A percentile compares a stretch with the other conserved stretches of the same genome.
Evolutionary conservation across 1,284 basidiomycete genomes (phyloP).

Genomic region (Xanthoconium separans): DNA sequence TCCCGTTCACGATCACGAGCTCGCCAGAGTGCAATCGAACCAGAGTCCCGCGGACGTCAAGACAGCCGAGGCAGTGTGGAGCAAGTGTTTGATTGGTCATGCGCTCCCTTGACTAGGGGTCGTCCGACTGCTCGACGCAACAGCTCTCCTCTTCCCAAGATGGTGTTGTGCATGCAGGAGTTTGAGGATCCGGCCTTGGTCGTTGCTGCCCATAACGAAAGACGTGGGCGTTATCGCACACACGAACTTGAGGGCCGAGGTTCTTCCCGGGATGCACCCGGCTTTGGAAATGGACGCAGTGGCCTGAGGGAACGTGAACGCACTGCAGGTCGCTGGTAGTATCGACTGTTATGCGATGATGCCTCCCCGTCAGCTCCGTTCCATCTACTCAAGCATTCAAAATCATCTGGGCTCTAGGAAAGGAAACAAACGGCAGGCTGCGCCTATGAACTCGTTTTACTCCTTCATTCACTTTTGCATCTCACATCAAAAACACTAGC

Average conservation of each 20-base stretch:
- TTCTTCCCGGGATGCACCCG: conserved; percentile 43
- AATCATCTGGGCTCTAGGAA: conserved; percentile 11
- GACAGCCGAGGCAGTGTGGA: conserved; percentile 36
- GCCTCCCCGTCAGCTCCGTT: background rate
- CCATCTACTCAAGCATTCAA: conserved; percentile 7
- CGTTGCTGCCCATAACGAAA: conserved; percentile 25
- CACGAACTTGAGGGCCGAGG: conserved; percentile 47
- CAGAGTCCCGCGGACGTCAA: conserved; percentile 25
- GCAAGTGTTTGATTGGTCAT: conserved; percentile 39
- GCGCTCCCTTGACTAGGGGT: conserved; percentile 40
- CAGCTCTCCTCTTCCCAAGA: conserved; percentile 50
- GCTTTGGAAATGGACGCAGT: conserved; percentile 56
- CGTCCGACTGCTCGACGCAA: conserved; percentile 46
- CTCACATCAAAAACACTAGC: conserved; percentile 25
- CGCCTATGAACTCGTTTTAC: conserved; percentile 25
- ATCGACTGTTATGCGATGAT: background rate
- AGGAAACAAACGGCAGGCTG: conserved; percentile 26
- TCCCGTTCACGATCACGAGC: conserved; percentile 32
- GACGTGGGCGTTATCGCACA: conserved; percentile 47
- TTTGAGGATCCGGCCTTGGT: conserved; percentile 35
- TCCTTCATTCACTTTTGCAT: conserved; percentile 19
- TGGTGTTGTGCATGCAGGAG: conserved; percentile 35
- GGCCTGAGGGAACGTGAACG: conserved; percentile 54
- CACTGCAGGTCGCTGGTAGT: conserved; percentile 33
- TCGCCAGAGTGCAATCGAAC: conserved; percentile 13